These are phyloP conservation scores for Plenodomus lindquistii DNA, from an alignment of 2,329 filamentous ascomycete species.

Conservation along the genomic window DNA sequence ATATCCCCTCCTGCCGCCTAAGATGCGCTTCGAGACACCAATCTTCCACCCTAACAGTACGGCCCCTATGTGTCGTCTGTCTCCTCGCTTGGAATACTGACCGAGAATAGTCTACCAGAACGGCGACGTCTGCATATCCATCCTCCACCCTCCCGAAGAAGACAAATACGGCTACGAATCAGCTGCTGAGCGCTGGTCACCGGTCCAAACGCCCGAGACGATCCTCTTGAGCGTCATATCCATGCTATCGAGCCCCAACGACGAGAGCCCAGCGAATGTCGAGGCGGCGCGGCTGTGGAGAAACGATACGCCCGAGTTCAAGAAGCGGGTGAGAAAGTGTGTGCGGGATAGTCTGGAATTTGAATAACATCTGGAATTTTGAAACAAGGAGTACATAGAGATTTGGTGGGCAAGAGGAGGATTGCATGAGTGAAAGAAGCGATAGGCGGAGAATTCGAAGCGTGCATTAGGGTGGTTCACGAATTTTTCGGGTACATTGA, in stretches of 20 bases:
- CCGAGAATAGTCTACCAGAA: slow-evolving; percentile 74
- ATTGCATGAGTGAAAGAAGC: not conserved
- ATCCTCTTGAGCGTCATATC: slow-evolving; percentile 97
- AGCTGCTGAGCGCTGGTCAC: slow-evolving; percentile 92
- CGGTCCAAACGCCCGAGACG: slow-evolving; percentile 97
- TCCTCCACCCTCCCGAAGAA: slow-evolving; percentile 92
- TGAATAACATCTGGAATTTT: slow-evolving; percentile 19
- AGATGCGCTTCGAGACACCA: slow-evolving; percentile 92
- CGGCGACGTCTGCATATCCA: slow-evolving; percentile 96
- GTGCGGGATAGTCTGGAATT: slow-evolving; percentile 61
- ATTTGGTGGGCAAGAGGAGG: too few relatives aligned
- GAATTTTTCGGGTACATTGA: not conserved
- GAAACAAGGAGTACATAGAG: too few relatives aligned
- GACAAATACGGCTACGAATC: slow-evolving; percentile 99
- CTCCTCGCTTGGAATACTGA: slow-evolving; percentile 2
- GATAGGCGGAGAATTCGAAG: too few relatives aligned
- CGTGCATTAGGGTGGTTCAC: too few relatives aligned
- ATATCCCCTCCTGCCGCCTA: slow-evolving; percentile 93
- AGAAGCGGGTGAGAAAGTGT: slow-evolving; percentile 79
- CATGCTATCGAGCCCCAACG: slow-evolving; percentile 96
- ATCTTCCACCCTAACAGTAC: slow-evolving; percentile 96
- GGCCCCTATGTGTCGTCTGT: slow-evolving; percentile 13
- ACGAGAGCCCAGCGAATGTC: slow-evolving; percentile 94
- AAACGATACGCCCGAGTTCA: slow-evolving; percentile 80
- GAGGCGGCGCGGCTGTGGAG: slow-evolving; percentile 97